phyloP scores from a whole-genome alignment of 106 monocot genomes.

The Vanilla planifolia region DNA sequence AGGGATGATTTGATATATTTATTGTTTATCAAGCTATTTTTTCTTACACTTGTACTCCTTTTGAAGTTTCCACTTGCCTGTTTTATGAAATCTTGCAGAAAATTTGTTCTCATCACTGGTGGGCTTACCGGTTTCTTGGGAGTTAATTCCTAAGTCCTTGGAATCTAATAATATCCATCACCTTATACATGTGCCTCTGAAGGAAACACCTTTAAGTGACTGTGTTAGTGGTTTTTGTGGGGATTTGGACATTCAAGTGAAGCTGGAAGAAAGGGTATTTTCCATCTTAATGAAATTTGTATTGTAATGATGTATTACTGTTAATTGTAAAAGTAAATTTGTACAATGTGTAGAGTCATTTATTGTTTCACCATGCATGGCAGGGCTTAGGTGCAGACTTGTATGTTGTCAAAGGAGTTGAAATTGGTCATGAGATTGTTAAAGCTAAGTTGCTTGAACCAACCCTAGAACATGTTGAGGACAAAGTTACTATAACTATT shows the following conservation, averaged over 20 bases:
- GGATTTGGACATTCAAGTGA: slow-evolving; percentile 73
- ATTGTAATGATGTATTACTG: slow-evolving; percentile 1
- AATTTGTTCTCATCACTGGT: slow-evolving; percentile 92
- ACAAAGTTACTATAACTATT: slow-evolving; percentile 76
- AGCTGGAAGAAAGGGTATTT: slow-evolving; percentile 78
- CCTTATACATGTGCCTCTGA: slow-evolving; percentile 83
- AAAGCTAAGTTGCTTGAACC: slow-evolving; percentile 59
- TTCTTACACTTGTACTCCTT: neutral
- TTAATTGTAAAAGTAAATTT: neutral
- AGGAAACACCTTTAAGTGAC: slow-evolving; percentile 90
- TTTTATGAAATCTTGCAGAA: slow-evolving; percentile 47
- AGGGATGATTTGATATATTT: too few relatives aligned
- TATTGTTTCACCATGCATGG: slow-evolving; percentile 5
- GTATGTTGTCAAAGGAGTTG: slow-evolving; percentile 83
- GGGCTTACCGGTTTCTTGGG: slow-evolving; percentile 76
- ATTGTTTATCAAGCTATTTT: neutral
- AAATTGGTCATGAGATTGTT: slow-evolving; percentile 92
- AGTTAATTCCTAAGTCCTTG: slow-evolving; percentile 50
- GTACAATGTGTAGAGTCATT: neutral
- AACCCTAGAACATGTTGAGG: slow-evolving; percentile 59
- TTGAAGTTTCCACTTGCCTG: neutral
- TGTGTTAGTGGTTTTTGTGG: slow-evolving; percentile 77
- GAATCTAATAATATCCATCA: slow-evolving; percentile 34
- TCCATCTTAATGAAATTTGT: neutral
- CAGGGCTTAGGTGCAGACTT: slow-evolving; percentile 89